Conservation (phyloP, 176 grass and related monocot species). For the Phyllostachys edulis region DNA sequence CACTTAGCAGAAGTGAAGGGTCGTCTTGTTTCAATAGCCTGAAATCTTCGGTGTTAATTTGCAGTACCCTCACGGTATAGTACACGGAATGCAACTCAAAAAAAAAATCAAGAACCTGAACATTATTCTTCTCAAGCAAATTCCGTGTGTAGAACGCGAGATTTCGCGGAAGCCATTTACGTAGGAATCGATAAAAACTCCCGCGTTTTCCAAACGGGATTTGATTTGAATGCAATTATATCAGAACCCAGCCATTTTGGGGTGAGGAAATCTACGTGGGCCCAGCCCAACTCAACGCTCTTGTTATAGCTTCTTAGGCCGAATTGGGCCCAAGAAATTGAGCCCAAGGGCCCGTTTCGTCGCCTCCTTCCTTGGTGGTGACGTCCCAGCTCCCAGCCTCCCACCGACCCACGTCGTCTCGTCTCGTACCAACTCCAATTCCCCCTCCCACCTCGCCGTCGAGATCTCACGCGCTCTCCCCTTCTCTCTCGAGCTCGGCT, state of each 20-base stretch:
- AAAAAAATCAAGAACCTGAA: neutral
- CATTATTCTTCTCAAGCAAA: neutral
- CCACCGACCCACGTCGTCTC: conserved; percentile 10
- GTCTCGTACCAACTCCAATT: conserved; percentile 30
- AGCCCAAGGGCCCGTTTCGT: conserved; percentile 4
- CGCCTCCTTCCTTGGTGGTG: too few species aligned
- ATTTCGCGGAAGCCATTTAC: too few species aligned
- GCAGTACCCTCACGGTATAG: neutral
- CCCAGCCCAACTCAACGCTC: neutral
- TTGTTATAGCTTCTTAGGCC: fast-evolving
- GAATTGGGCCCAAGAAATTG: neutral
- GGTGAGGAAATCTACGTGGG: neutral
- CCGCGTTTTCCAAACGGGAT: too few species aligned
- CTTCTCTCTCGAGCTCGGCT: neutral
- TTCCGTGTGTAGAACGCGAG: too few species aligned
- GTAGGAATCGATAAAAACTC: too few species aligned
- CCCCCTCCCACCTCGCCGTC: neutral
- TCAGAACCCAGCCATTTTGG: too few species aligned
- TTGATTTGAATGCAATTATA: too few species aligned
- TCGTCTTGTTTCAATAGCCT: neutral
- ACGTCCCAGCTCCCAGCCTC: too few species aligned
- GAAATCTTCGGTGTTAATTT: neutral
- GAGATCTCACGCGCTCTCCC: neutral
- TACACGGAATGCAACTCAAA: neutral
- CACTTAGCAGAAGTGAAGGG: neutral